Evolutionary conservation across 352 stramenopile species (phyloP).

Genomic region (Elongisporangium undulatum): DNA sequence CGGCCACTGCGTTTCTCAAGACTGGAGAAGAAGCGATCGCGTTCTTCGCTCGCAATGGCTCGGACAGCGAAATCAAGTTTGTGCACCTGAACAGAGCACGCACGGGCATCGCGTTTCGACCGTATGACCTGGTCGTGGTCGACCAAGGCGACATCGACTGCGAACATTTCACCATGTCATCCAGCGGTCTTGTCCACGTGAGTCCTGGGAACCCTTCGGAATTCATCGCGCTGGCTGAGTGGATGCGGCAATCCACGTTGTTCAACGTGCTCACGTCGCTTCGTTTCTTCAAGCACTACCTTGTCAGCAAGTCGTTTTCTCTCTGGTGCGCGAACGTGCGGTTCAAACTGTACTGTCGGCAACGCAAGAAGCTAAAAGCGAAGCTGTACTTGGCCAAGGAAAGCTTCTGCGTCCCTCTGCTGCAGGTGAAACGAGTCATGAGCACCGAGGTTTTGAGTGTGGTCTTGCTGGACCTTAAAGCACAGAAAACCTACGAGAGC

Average conservation of each 20-base stretch:
- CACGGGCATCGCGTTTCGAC: slow-evolving; percentile 71
- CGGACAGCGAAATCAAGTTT: slow-evolving; percentile 92
- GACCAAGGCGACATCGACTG: slow-evolving; percentile 64
- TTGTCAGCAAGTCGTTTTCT: slow-evolving; percentile 90
- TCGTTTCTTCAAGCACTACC: slow-evolving; percentile 93
- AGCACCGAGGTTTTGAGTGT: slow-evolving; percentile 81
- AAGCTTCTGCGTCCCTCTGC: slow-evolving; percentile 83
- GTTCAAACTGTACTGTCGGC: slow-evolving; percentile 87
- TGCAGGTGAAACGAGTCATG: slow-evolving; percentile 89
- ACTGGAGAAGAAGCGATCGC: slow-evolving; percentile 91
- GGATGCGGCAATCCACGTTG: slow-evolving; percentile 92
- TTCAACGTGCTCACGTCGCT: slow-evolving; percentile 95
- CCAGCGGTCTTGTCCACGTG: slow-evolving; percentile 76
- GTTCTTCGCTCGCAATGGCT: slow-evolving; percentile 92
- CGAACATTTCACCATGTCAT: slow-evolving; percentile 92
- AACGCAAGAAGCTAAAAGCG: slow-evolving; percentile 80
- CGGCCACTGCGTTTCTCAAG: slow-evolving; percentile 50
- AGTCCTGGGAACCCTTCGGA: slow-evolving; percentile 77
- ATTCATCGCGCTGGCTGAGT: slow-evolving; percentile 92
- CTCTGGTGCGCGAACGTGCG: slow-evolving; percentile 88
- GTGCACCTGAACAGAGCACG: slow-evolving; percentile 88
- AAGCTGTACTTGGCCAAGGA: slow-evolving; percentile 89
- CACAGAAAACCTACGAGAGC: slow-evolving; percentile 89
- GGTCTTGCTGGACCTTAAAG: slow-evolving; percentile 72
- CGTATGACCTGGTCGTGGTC: slow-evolving; percentile 92